Evolutionary conservation across 139 green algal genomes (phyloP).

Genomic region (Spirogloea muscicola): DNA sequence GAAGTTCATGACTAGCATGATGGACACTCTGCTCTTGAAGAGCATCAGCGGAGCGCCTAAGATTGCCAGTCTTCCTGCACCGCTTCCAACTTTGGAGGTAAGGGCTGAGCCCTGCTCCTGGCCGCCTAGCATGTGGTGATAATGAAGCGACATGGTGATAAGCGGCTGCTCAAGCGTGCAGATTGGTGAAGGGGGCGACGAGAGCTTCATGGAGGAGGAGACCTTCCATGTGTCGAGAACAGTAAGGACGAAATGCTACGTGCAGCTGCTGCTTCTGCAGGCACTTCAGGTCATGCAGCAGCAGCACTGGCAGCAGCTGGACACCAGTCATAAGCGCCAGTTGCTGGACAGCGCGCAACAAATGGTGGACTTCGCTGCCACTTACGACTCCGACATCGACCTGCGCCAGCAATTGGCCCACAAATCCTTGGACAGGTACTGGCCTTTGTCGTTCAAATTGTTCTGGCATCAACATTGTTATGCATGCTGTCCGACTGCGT

Average conservation of each 20-base stretch:
- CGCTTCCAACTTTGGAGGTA: too few species aligned
- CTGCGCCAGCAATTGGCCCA: conserved; percentile 6
- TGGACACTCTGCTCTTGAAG: conserved; percentile 33
- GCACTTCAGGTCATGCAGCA: conserved; percentile 21
- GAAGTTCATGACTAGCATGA: conserved; percentile 11
- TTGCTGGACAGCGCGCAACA: conserved; percentile 17
- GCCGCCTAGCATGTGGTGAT: too few species aligned
- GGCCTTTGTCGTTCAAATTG: too few species aligned
- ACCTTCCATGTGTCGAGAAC: neutral
- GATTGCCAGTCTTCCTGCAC: too few species aligned
- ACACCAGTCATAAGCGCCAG: conserved; percentile 10
- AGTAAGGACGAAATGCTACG: conserved; percentile 31
- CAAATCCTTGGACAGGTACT: conserved; percentile 11
- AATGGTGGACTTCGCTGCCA: conserved; percentile 34
- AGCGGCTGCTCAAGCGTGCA: too few species aligned
- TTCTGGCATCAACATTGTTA: too few species aligned
- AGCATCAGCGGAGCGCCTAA: too few species aligned
- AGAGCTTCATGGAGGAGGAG: too few species aligned
- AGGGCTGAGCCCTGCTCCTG: too few species aligned
- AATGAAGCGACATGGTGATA: too few species aligned
- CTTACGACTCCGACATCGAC: conserved; percentile 27
- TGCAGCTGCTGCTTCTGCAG: conserved; percentile 37
- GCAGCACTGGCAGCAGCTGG: conserved; percentile 31
- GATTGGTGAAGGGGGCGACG: too few species aligned
- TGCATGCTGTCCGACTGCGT: too few species aligned